Evolutionary conservation across 495 filamentous ascomycete genomes (phyloP).

Genomic region (Hypomontagnella monticulosa): DNA sequence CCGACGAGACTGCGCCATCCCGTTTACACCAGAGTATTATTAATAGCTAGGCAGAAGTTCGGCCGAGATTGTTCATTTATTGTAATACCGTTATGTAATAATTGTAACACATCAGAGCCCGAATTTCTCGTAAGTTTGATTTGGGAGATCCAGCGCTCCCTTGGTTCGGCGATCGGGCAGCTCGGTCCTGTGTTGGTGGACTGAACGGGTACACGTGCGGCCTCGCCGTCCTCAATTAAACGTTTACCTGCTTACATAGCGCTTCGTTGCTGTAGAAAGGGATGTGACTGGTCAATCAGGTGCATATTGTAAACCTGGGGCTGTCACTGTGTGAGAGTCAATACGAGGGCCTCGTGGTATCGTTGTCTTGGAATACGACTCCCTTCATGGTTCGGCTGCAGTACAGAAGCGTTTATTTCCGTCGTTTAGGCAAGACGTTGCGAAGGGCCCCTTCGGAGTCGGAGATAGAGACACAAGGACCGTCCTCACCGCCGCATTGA

Average conservation of each 20-base stretch:
- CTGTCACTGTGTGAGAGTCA: not conserved
- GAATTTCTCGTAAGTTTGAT: slow-evolving; percentile 5
- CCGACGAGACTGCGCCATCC: too few relatives aligned
- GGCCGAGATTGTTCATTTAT: not conserved
- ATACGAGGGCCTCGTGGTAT: slow-evolving; percentile 23
- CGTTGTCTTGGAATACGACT: not conserved
- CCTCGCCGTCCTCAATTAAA: too few relatives aligned
- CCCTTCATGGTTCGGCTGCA: not conserved
- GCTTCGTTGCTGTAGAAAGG: not conserved
- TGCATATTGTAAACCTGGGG: slow-evolving; percentile 17
- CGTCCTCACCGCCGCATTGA: not conserved
- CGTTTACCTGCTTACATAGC: too few relatives aligned
- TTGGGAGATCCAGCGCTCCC: not conserved
- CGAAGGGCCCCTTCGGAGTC: not conserved
- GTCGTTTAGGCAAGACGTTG: slow-evolving; percentile 3
- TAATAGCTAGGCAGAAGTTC: too few relatives aligned
- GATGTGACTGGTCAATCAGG: slow-evolving; percentile 22
- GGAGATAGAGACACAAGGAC: not conserved
- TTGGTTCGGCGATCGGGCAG: not conserved
- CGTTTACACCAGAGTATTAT: too few relatives aligned
- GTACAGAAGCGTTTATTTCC: not conserved
- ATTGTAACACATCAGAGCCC: not conserved
- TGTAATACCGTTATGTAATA: not conserved
- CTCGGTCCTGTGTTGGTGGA: not conserved
- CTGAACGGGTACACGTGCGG: not conserved